phyloP scores from a whole-genome alignment of 768 basidiomycete species.

The Auricularia sp. region DNA sequence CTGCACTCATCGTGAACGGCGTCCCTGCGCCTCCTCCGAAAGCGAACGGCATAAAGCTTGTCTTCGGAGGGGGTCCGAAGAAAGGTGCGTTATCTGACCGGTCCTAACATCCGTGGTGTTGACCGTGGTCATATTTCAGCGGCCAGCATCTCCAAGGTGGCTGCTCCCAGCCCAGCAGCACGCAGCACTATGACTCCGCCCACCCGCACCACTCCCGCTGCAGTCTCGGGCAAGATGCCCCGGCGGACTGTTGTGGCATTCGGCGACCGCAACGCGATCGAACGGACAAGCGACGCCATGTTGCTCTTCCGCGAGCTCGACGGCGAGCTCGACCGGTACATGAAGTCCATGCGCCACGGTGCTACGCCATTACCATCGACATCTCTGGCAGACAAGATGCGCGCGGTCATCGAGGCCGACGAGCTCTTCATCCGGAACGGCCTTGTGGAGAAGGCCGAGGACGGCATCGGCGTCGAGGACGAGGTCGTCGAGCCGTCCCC shows the following conservation, averaged over 20 bases:
- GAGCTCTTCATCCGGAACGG: not conserved
- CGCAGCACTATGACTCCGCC: constrained; percentile 15
- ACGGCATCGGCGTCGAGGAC: not conserved
- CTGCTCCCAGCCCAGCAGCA: constrained; percentile 3
- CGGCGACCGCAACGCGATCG: constrained; percentile 54
- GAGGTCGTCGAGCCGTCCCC: not conserved
- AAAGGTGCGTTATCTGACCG: not conserved
- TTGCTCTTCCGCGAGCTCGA: constrained; percentile 51
- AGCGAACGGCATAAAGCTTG: constrained; percentile 32
- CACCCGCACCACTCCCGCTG: constrained; percentile 7
- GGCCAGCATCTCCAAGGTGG: not conserved
- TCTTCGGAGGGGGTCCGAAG: constrained; percentile 20
- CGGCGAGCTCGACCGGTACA: constrained; percentile 29
- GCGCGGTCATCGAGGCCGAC: not conserved
- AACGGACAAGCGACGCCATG: constrained; percentile 71
- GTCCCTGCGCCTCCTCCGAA: constrained; percentile 6
- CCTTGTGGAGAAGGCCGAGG: not conserved
- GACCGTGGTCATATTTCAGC: not conserved
- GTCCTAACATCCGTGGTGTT: not conserved
- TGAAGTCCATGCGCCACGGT: constrained; percentile 5
- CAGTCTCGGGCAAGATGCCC: constrained; percentile 11
- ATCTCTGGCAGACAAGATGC: not conserved
- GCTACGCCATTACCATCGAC: not conserved
- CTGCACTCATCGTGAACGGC: constrained; percentile 18
- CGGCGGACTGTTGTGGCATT: constrained; percentile 40